Percentiles rank a stretch among this genome's conserved stretches.
phyloP scores from a whole-genome alignment of 2,329 filamentous ascomycete species.

The Epichloe scottii region DNA sequence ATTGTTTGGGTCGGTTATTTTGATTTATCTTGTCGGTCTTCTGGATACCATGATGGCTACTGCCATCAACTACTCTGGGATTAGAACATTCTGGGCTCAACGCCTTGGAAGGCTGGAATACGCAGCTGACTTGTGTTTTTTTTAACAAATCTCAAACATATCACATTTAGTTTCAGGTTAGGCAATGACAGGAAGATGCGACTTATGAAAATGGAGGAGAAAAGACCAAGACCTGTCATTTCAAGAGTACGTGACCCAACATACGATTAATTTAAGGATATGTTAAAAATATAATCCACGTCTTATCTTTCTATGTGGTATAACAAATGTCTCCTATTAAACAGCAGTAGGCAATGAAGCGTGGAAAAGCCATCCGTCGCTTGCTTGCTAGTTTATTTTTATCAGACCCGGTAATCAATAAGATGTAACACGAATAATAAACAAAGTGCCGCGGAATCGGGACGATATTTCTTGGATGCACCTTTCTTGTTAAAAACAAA shows the following conservation, averaged over 20 bases:
- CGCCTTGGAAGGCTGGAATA: slow-evolving; percentile 2
- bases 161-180: background rate
- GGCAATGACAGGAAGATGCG: too few relatives aligned
- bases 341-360: background rate
- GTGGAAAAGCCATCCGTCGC: too few relatives aligned
- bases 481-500: background rate
- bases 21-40: background rate
- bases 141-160: background rate
- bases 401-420: background rate
- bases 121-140: background rate
- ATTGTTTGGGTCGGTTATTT: background rate
- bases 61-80: slow-evolving; percentile 1
- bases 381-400: background rate
- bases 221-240: too few relatives aligned
- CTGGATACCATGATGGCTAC: slow-evolving; percentile 7
- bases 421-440: background rate
- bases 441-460: background rate
- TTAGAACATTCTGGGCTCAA: slow-evolving; percentile 16
- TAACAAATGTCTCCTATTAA: background rate
- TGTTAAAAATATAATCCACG: too few relatives aligned
- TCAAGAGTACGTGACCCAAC: too few relatives aligned
- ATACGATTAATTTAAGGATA: too few relatives aligned
- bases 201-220: too few relatives aligned
- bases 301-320: background rate
- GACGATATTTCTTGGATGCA: background rate